Percentiles rank a stretch among this genome's conserved stretches.
Conservation (phyloP, 352 stramenopile genomes). For the Pythium coloratum region DNA sequence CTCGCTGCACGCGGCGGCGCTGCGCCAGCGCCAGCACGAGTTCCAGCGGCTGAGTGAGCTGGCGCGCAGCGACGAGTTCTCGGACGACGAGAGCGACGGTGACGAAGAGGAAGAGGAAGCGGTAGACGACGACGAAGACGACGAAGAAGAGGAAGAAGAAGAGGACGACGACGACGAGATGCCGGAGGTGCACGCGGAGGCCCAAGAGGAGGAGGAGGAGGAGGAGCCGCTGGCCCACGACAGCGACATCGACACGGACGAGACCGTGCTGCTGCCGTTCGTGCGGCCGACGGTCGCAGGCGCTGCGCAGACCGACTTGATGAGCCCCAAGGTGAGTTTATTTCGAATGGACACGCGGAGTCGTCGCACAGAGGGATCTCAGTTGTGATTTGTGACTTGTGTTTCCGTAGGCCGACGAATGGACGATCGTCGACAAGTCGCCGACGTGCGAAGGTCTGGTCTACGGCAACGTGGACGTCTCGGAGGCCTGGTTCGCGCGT, state of each 20-base stretch:
- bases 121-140: conserved; percentile 24
- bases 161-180: not conserved
- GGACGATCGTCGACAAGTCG: conserved; percentile 79
- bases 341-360: not conserved
- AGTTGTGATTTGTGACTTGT: not conserved
- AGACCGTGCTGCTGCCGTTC: conserved; percentile 61
- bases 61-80: conserved; percentile 78
- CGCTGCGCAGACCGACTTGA: conserved; percentile 29
- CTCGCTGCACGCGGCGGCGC: conserved; percentile 38
- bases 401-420: conserved; percentile 51
- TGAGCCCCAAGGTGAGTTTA: conserved; percentile 54
- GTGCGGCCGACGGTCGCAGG: conserved; percentile 37
- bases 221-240: conserved; percentile 12
- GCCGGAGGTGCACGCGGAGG: not conserved
- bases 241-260: conserved; percentile 40
- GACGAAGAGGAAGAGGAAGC: conserved; percentile 56
- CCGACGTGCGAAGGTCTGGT: conserved; percentile 53
- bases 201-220: not conserved
- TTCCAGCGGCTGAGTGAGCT: conserved; percentile 70
- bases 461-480: conserved; percentile 11
- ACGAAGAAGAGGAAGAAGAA: conserved; percentile 14
- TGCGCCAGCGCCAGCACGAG: conserved; percentile 50
- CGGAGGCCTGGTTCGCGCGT: conserved; percentile 25
- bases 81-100: conserved; percentile 78
- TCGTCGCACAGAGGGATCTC: conserved; percentile 4